Percentiles rank a stretch among this genome's conserved stretches.
phyloP scores from a whole-genome alignment of 192 early-diverging fungal genomes.

The Podila minutissima region DNA sequence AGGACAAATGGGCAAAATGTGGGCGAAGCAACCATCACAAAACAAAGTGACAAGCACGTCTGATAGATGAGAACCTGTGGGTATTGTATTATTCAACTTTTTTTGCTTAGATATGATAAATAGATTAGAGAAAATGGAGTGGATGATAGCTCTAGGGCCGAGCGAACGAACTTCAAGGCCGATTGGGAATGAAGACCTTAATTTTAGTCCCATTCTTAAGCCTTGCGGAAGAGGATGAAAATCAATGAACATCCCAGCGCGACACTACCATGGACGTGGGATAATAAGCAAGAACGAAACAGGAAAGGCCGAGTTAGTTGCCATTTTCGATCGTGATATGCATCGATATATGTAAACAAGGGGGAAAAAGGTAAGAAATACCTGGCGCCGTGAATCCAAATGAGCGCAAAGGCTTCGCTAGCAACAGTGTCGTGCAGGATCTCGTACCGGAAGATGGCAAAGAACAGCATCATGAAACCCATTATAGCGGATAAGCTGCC shows the following conservation, averaged over 20 bases:
- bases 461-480: slow-evolving; percentile 50
- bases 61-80: too few species aligned
- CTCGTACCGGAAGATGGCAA: slow-evolving; percentile 42
- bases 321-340: too few species aligned
- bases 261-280: slow-evolving; percentile 15
- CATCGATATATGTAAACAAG: background rate
- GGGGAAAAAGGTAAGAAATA: background rate
- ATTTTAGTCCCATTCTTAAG: slow-evolving; percentile 1
- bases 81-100: background rate
- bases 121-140: too few species aligned
- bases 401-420: slow-evolving; percentile 38
- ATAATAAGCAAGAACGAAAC: background rate
- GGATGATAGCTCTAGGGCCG: too few species aligned
- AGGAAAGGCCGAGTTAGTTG: too few species aligned
- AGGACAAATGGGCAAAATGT: too few species aligned
- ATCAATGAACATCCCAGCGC: slow-evolving; percentile 46
- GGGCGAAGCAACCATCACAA: too few species aligned
- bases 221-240: slow-evolving; percentile 49
- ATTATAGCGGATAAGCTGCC: slow-evolving; percentile 43
- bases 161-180: background rate
- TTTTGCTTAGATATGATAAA: background rate
- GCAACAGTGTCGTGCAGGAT: slow-evolving; percentile 31
- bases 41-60: too few species aligned
- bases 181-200: background rate
- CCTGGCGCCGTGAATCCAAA: slow-evolving; percentile 51